These are phyloP conservation scores for Ustilago vetiveriae DNA, from an alignment of 1,284 basidiomycete species.

Conservation along the genomic window DNA sequence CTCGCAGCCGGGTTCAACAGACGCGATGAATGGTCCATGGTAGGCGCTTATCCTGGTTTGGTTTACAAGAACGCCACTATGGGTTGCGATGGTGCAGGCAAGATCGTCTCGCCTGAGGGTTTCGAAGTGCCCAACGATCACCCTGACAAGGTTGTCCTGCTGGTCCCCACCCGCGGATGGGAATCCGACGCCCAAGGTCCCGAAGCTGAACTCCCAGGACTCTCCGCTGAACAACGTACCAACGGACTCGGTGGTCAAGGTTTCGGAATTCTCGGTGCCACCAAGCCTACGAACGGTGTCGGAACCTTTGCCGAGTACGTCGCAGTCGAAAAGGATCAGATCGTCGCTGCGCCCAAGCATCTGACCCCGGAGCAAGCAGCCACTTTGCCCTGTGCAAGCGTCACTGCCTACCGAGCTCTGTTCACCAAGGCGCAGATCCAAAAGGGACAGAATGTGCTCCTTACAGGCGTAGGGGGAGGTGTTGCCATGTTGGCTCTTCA, in stretches of 20 bases:
- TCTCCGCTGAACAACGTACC: slow-evolving; percentile 34
- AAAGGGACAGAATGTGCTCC: slow-evolving; percentile 77
- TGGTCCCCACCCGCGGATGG: slow-evolving; percentile 81
- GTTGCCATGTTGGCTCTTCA: slow-evolving; percentile 82
- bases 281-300: slow-evolving; percentile 42
- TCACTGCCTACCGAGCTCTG: slow-evolving; percentile 86
- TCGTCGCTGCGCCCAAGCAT: slow-evolving; percentile 76
- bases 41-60: slow-evolving; percentile 77
- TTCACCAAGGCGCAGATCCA: slow-evolving; percentile 76
- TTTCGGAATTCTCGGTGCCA: slow-evolving; percentile 62
- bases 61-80: slow-evolving; percentile 72
- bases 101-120: slow-evolving; percentile 17
- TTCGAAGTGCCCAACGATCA: slow-evolving; percentile 27
- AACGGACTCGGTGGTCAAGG: slow-evolving; percentile 51
- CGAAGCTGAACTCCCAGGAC: slow-evolving; percentile 54
- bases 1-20: slow-evolving; percentile 80
- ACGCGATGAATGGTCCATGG: slow-evolving; percentile 79
- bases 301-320: slow-evolving; percentile 84
- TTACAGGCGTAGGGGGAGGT: slow-evolving; percentile 74
- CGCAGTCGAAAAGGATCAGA: slow-evolving; percentile 76
- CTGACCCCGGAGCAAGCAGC: slow-evolving; percentile 77
- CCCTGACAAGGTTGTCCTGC: slow-evolving; percentile 72
- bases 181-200: slow-evolving; percentile 73
- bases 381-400: slow-evolving; percentile 78
- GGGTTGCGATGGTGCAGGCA: slow-evolving; percentile 76